Evolutionary conservation across 306 rosid genomes (phyloP), one percentile per base, ranked within the genome.

Genomic region (Prunus salicina): DNA sequence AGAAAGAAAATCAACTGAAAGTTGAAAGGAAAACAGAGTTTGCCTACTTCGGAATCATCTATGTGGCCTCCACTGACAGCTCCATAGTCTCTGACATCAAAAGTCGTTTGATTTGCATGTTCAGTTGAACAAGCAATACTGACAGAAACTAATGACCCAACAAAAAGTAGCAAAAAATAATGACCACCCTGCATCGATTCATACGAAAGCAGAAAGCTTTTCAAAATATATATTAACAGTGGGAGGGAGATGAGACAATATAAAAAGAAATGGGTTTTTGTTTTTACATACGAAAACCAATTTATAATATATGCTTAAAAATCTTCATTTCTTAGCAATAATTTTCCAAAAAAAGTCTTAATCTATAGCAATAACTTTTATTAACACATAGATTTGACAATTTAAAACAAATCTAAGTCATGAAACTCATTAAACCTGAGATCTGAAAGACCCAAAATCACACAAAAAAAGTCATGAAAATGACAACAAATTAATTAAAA

Each of bases 41-140:
- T 55, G n/a, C 12, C 3, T 69, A 82, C 86, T 50, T 28, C 9
- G 3, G 83, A 78, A 75, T 72, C 49, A 71, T 86, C 76, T 67
- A 55, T 79, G 19, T 30, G 74, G 74, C 78, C 75, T 19, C 80
- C 75, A 63, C 53, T 47, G 57, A 70, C 20, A 16, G 89, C 84
- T 50, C 86, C 86, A 78, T 80, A 83, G 27, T 75, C 70, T 62
- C 76, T 38, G 66, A 79, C 83, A 77, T 72, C 25, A 38, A 78
- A 69, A 58, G 30, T 12, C 13, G 13, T 38, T 13, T 13, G 41
- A 56, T 51, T 46, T 60, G 61, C 79, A 46, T 57, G 67, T 79
- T 32, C 64, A 18, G 56, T 57, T 43, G 82, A 76, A 45, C 28
- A 63, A 63, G 53, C 51, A 24, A 69, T 38, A 11, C 9, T 10